Percentiles rank a stretch among this genome's conserved stretches.
Evolutionary conservation across 495 filamentous ascomycete genomes (phyloP).

Genomic region (Neurospora tetraspora): DNA sequence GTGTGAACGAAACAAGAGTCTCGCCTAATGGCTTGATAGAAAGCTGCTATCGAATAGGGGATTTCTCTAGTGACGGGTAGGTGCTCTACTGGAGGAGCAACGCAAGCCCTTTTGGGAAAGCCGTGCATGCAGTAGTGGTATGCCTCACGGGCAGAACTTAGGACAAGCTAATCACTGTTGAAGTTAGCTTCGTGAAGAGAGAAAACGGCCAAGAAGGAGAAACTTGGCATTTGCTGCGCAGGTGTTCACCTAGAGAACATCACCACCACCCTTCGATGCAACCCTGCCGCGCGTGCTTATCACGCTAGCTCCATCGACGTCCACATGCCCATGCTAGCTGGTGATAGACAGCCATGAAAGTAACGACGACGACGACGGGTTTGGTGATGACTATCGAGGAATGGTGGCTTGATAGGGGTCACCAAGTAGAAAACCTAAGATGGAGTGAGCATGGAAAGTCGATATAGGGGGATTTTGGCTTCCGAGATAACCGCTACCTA

Average conservation of each 20-base stretch:
- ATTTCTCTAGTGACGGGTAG: not conserved
- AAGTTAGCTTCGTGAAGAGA: not conserved
- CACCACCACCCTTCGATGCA: not conserved
- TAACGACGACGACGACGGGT: not conserved
- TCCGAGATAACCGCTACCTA: not conserved
- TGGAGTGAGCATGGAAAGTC: not conserved
- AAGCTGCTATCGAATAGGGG: not conserved
- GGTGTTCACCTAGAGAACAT: not conserved
- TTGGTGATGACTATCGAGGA: not conserved
- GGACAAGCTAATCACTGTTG: not conserved
- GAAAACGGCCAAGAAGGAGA: not conserved
- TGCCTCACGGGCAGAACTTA: not conserved
- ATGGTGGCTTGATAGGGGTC: not conserved
- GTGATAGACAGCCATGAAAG: not conserved
- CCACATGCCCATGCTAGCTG: not conserved
- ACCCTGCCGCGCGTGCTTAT: not conserved
- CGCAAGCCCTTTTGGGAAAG: not conserved
- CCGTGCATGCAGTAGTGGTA: not conserved
- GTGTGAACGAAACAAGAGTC: not conserved
- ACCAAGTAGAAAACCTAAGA: not conserved
- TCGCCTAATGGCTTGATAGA: not conserved
- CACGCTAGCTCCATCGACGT: not conserved
- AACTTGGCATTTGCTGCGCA: not conserved
- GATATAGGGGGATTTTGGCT: not conserved
- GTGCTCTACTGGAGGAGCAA: not conserved